These are phyloP conservation scores for Pyrenophora tritici-repentis DNA, from an alignment of 2,329 filamentous ascomycete species.

Conservation along the genomic window DNA sequence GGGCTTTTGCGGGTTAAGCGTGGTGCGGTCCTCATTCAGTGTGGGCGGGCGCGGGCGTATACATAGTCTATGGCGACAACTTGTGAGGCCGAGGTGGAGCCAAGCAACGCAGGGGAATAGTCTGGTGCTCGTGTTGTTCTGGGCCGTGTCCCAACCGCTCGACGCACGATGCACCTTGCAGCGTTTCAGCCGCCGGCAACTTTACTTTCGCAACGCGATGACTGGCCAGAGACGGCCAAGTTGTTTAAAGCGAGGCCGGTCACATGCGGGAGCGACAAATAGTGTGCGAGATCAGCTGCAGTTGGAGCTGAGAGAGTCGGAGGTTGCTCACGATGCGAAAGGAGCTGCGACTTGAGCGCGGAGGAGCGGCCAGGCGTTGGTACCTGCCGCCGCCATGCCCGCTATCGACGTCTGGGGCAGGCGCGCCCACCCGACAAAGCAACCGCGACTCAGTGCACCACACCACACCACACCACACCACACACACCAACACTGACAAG, in stretches of 20 bases:
- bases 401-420: conserved; percentile 19
- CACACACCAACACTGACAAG: no score
- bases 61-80: conserved; percentile 30
- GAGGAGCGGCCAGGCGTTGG: conserved; percentile 5
- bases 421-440: background rate
- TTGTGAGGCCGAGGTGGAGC: conserved; percentile 21
- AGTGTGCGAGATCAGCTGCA: conserved; percentile 23
- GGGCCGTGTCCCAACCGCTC: conserved; percentile 26
- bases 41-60: conserved; percentile 28
- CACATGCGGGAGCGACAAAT: conserved; percentile 28
- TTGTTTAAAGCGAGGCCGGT: conserved; percentile 29
- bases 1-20: conserved; percentile 21
- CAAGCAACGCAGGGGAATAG: conserved; percentile 21
- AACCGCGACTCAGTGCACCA: background rate
- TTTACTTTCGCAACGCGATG: conserved; percentile 19
- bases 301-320: conserved; percentile 20
- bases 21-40: conserved; percentile 14
- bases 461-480: no score
- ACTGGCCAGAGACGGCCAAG: conserved; percentile 28
- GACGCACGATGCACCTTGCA: conserved; percentile 40
- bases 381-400: conserved; percentile 26
- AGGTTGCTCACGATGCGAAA: conserved; percentile 9
- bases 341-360: conserved; percentile 1
- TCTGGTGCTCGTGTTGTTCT: conserved; percentile 24
- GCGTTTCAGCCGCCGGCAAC: conserved; percentile 42